Base-by-base conservation (phyloP, 2,329 filamentous ascomycete genomes). In the Neonectria sp. region DNA sequence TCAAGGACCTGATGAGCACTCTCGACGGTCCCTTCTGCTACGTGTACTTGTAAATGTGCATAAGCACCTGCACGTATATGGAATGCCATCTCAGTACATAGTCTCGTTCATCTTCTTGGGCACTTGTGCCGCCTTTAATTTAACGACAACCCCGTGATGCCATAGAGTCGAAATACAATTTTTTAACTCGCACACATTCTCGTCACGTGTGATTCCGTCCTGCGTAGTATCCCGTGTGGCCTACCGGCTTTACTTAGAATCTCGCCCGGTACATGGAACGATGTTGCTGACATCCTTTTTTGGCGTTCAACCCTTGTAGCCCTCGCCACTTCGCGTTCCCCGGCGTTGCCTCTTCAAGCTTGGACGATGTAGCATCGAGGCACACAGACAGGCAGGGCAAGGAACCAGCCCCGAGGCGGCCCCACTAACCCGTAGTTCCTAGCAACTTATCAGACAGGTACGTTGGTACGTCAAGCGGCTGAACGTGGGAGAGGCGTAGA, bases 21-120 rank as follows among this genome's bases (percentile, higher is more conserved):
- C 55, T 79, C 2, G 72, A 73, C 24, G 79, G 79, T 6, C 79
- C 78, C 3, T 80, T 81, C 51, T 81, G 79, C 52, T 76, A 76
- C 25, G 68, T 76, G 57, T 81, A 81, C 53, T 37, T 80, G 43
- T 81, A 78, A 59, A 60, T 3, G n/a, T 24, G 12, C 2, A 21
- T 21, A 21, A 21, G 21, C 21, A 21, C 21, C 21, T 21, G 21
- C 11, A 8, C 11, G 17, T 3, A 21, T 11, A 3, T 17, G n/a
- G n/a, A 31, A 29, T 55, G 6, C 13, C 12, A 25, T 17, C 27
- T 21, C 27, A 40, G 29, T 48, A 64, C 24, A 64, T 65, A 43
- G 40, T 21, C 17, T 12, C n/a, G 17, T 33, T 59, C n/a, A 24
- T 45, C 13, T 51, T 55, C 51, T 49, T 37, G 7, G 57, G 57